These are phyloP conservation scores for Chaetomium globosum DNA, from an alignment of 2,329 filamentous ascomycete genomes.

Conservation along the genomic window DNA sequence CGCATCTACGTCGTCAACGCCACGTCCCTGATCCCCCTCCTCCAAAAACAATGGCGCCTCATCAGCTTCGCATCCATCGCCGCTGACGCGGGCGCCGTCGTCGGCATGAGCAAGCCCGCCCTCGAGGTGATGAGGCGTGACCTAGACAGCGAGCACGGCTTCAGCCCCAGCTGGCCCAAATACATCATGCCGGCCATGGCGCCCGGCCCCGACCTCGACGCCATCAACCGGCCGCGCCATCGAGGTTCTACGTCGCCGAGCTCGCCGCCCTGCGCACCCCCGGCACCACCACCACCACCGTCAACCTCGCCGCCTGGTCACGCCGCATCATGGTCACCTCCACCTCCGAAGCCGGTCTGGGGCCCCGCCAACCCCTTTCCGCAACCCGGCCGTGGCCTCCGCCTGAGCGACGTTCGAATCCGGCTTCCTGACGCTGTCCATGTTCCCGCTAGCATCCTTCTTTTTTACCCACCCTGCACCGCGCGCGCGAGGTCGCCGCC, in stretches of 20 bases:
- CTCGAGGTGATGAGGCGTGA: slow-evolving; percentile 34
- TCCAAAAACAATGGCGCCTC: slow-evolving; percentile 38
- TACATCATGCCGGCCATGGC: slow-evolving; percentile 26
- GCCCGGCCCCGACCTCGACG: slow-evolving; percentile 31
- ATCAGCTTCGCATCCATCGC: slow-evolving; percentile 38
- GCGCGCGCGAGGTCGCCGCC: slow-evolving; percentile 23
- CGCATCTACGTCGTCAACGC: slow-evolving; percentile 39
- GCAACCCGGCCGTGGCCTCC: slow-evolving; percentile 31
- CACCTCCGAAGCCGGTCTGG: slow-evolving; percentile 37
- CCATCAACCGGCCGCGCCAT: slow-evolving; percentile 34
- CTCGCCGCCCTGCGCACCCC: slow-evolving; percentile 26
- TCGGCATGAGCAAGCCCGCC: slow-evolving; percentile 38
- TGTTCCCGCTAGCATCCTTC: slow-evolving; percentile 16
- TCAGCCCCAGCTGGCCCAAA: slow-evolving; percentile 25
- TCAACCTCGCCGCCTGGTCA: slow-evolving; percentile 34
- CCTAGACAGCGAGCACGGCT: slow-evolving; percentile 25
- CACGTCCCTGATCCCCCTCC: slow-evolving; percentile 34
- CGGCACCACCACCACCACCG: background rate
- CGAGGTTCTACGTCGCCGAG: slow-evolving; percentile 31
- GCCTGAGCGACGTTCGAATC: slow-evolving; percentile 35
- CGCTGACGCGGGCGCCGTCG: slow-evolving; percentile 31
- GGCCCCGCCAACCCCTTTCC: slow-evolving; percentile 38
- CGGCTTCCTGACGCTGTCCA: slow-evolving; percentile 21
- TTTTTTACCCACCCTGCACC: slow-evolving; percentile 23
- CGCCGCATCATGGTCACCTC: slow-evolving; percentile 31